Evolutionary conservation across 1,284 basidiomycete genomes (phyloP).

Genomic region (Trichosporon sp.): DNA sequence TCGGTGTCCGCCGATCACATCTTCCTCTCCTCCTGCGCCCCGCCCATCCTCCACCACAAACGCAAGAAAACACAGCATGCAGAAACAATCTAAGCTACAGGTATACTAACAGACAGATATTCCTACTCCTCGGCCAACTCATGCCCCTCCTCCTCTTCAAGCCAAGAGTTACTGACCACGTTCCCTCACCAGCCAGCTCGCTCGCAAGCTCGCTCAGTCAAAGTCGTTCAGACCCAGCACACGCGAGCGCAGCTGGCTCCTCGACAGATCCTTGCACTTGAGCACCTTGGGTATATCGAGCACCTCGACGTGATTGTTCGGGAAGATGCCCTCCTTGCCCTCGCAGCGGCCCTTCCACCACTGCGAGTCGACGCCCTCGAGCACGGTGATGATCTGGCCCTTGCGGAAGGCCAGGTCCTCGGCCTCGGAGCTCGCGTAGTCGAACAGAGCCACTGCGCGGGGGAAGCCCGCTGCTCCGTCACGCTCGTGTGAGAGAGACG

Average conservation of each 20-base stretch:
- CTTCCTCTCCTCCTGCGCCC: background rate
- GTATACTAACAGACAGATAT: too few species aligned
- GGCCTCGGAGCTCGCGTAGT: conserved; percentile 66
- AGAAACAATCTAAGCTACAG: background rate
- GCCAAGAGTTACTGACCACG: too few species aligned
- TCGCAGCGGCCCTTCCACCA: conserved; percentile 58
- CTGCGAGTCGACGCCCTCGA: conserved; percentile 68
- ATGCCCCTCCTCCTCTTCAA: too few species aligned
- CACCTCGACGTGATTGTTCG: conserved; percentile 57
- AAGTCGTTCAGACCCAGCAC: conserved; percentile 15
- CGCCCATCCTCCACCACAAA: background rate
- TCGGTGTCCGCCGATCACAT: too few species aligned
- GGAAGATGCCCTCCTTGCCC: conserved; percentile 54
- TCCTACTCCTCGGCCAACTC: too few species aligned
- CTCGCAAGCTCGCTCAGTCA: conserved; percentile 6
- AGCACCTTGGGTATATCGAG: conserved; percentile 36
- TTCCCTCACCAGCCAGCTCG: background rate
- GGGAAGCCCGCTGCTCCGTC: conserved; percentile 43
- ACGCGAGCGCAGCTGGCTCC: conserved; percentile 29
- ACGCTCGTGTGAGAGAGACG: background rate
- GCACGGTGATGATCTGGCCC: conserved; percentile 71
- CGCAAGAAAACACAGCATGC: background rate
- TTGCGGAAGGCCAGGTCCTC: conserved; percentile 80
- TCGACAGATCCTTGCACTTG: conserved; percentile 26
- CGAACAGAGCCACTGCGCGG: conserved; percentile 70